phyloP scores from a whole-genome alignment of 2,329 filamentous ascomycete species.

The Purpureocillium takamizusanense region DNA sequence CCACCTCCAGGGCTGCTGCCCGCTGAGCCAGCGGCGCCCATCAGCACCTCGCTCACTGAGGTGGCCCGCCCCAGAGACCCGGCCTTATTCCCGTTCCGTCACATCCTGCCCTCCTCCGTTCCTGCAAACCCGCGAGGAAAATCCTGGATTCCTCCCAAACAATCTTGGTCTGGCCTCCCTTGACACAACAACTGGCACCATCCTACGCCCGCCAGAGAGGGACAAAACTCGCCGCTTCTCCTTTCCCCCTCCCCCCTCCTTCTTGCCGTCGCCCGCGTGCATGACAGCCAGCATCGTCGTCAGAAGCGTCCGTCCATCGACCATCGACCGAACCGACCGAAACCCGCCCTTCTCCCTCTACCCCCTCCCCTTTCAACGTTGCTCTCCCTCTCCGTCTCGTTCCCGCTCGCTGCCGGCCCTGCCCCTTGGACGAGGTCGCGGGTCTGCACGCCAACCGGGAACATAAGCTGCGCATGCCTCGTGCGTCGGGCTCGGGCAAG shows the following conservation, averaged over 20 bases:
- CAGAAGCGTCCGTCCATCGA: background rate
- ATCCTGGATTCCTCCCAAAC: too few species aligned
- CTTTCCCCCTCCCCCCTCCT: too few species aligned
- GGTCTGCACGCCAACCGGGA: constrained; percentile 24
- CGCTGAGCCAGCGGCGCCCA: background rate
- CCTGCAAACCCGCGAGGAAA: background rate
- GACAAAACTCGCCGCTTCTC: too few species aligned
- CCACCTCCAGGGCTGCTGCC: too few species aligned
- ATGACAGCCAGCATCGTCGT: too few species aligned
- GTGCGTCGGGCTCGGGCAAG: constrained; percentile 48
- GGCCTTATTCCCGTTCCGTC: constrained; percentile 11
- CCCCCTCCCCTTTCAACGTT: constrained; percentile 4
- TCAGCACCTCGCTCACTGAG: background rate
- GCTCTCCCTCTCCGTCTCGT: constrained; percentile 4
- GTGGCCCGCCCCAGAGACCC: background rate
- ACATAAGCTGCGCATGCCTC: constrained; percentile 47
- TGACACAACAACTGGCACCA: too few species aligned
- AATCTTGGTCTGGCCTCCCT: too few species aligned
- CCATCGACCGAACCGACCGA: background rate
- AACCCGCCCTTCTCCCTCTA: constrained; percentile 4
- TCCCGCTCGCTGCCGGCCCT: constrained; percentile 19
- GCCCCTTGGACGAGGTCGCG: constrained; percentile 21
- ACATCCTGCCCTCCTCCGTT: constrained; percentile 6
- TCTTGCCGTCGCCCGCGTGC: too few species aligned
- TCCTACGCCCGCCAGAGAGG: too few species aligned